Percentiles rank a stretch among this genome's conserved stretches.
phyloP scores from a whole-genome alignment of 768 basidiomycete genomes.

The Boletus vinaceobasis region DNA sequence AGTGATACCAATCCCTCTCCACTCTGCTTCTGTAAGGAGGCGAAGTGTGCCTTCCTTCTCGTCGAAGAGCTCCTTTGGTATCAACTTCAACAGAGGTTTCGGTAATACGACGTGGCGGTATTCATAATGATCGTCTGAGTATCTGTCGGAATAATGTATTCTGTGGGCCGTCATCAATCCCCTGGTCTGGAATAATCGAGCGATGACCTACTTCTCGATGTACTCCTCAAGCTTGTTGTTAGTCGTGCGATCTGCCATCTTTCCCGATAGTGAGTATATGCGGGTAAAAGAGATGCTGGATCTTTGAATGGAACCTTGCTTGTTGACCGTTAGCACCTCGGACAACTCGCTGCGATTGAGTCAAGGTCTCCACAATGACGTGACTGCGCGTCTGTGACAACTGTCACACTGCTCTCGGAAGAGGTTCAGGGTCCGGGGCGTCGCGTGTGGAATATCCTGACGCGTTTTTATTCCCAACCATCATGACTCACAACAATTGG shows the following conservation, averaged over 20 bases:
- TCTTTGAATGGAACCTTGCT: background rate
- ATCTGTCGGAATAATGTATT: slow-evolving; percentile 89
- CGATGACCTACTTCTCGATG: slow-evolving; percentile 63
- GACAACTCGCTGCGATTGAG: slow-evolving; percentile 3
- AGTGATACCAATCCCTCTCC: slow-evolving; percentile 94
- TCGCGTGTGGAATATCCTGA: background rate
- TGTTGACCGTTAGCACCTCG: background rate
- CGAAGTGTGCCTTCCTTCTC: slow-evolving; percentile 77
- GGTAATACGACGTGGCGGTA: slow-evolving; percentile 97
- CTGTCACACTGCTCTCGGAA: slow-evolving; percentile 14
- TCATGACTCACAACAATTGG: slow-evolving; percentile 15
- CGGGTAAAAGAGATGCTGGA: background rate
- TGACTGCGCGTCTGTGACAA: slow-evolving; percentile 27
- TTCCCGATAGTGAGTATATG: slow-evolving; percentile 9
- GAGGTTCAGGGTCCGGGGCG: background rate
- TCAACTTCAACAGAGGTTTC: slow-evolving; percentile 88
- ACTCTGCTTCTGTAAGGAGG: slow-evolving; percentile 82
- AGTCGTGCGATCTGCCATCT: slow-evolving; percentile 36
- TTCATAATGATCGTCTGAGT: slow-evolving; percentile 89
- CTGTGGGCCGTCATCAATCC: slow-evolving; percentile 36
- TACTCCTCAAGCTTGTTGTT: slow-evolving; percentile 66
- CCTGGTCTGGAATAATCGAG: slow-evolving; percentile 14
- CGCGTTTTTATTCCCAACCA: slow-evolving; percentile 8
- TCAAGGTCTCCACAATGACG: slow-evolving; percentile 10
- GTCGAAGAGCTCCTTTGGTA: slow-evolving; percentile 83